Evolutionary conservation across 495 filamentous ascomycete genomes (phyloP), one percentile per base, ranked within the genome.

Genomic region (Penicillium tannophilum): DNA sequence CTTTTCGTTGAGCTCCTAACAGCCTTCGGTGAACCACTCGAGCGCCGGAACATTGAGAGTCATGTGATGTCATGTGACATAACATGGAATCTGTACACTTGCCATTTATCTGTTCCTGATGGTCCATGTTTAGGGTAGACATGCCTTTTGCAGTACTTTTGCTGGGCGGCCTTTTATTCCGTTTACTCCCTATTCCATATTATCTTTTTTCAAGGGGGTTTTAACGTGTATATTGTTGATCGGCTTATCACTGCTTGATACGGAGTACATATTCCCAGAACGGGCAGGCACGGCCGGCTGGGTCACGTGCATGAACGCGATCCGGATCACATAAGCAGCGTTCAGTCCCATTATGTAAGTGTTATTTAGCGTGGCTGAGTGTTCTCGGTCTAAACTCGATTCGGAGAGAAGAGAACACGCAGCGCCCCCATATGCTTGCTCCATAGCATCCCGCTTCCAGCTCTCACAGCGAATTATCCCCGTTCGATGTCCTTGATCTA

Each of bases 1-100:
- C 69, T 76, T 79, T 79, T 76, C 72, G 74, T 79, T 78, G 72
- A 75, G 75, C 67, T 71, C 61, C 60, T 59, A 41, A 45, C 41
- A 44, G 47, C 7, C 65, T 57, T 63, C 73, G 73, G 73, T 76
- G 73, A 76, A 67, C 56, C 14, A 46, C 41, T 41, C 39, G 39
- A 41, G 39, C 39, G 16, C 42, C 19, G 17, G 52, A 35, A 14
- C 47, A 50, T 50, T 41, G 43, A n/a, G 43, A 4, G 43, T 46
- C 43, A 46, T 36, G 60, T 74, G 56, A 67, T 46, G 47, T 50
- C 31, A 41, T 17, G 31, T 52, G 49, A 36, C 28, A 17, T n/a
- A 30, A 47, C 39, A 2, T 26, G 7, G 17, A 20, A 46, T 24
- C 6, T 24, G 7, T 11, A 8, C 20, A 4, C 7, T 46, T 46